Base-by-base conservation (phyloP, 139 green algal genomes). In the Coelastrella sp. region DNA sequence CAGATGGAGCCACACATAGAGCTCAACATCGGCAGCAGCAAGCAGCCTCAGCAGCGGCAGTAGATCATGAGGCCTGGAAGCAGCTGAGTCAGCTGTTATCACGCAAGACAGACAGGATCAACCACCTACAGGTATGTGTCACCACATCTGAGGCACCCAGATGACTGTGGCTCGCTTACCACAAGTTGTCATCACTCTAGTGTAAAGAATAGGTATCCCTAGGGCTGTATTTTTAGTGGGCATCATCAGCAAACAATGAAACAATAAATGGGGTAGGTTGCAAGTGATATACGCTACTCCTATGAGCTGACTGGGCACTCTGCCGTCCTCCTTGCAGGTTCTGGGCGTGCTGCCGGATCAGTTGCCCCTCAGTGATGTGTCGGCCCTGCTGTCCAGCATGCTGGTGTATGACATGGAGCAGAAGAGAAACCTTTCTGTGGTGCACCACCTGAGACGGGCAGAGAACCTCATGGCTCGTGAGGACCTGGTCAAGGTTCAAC, bases 351-450 rank as follows among this genome's bases (percentile, higher is more conserved):
- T 98, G 49, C 96, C 96, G 0, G 84, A 90, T 63, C 78, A 93
- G 82, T 89, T 97, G 35, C 82, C 92, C 0, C 90, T 97, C 8
- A 7, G 73, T 6, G 92, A 89, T 19, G 87, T 97, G 25, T 76
- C 97, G 60, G 91, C 93, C 1, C 98, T 97, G 87, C 91, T 99
- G 79, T 93, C 95, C 68, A 94, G 91, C 15, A 88, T 93, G 11
- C 81, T 99, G 88, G 86, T 91, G 73, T 89, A 85, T 22, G 87
- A 85, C 11, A 87, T 84, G 7, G 95, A 99, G 94, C 79, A 93
- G 84, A 82, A 85, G 12, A 93, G 96, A 22, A 96, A 96, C 79
- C 79, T 93, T 0, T 82, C 92, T 0, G 92, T 99, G 7, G 84
- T 96, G 6, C 93, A 92, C 25, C 94, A 91, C 83, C 92, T 99